Evolutionary conservation across 2,329 filamentous ascomycete genomes (phyloP).

Genomic region (Penicillium glabrum): DNA sequence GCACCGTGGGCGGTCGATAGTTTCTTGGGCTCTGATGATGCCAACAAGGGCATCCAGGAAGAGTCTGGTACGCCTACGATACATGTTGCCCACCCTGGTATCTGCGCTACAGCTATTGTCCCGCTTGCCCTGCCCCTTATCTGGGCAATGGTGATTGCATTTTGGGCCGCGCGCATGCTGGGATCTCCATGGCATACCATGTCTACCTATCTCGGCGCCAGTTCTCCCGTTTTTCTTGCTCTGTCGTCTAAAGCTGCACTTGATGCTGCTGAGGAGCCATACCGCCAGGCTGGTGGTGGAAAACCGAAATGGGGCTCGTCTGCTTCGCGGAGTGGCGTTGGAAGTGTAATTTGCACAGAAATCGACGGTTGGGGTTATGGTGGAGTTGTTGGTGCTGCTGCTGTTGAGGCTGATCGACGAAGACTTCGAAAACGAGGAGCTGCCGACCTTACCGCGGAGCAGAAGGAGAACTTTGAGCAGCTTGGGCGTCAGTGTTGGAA

Average conservation of each 20-base stretch:
- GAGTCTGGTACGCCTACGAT: constrained; percentile 51
- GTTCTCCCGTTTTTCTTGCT: constrained; percentile 74
- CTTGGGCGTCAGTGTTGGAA: constrained; percentile 42
- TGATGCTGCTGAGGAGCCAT: constrained; percentile 39
- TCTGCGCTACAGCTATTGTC: constrained; percentile 80
- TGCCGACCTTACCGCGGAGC: constrained; percentile 54
- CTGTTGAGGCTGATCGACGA: constrained; percentile 51
- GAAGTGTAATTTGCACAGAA: constrained; percentile 72
- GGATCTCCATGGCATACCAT: constrained; percentile 88
- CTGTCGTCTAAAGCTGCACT: constrained; percentile 59
- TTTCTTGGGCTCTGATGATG: constrained; percentile 47
- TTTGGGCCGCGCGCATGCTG: constrained; percentile 71
- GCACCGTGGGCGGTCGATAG: constrained; percentile 52
- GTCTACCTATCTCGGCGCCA: constrained; percentile 73
- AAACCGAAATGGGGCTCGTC: constrained; percentile 83
- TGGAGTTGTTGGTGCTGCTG: constrained; percentile 54
- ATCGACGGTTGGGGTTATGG: constrained; percentile 79
- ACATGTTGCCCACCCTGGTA: constrained; percentile 82
- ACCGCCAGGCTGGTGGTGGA: constrained; percentile 59
- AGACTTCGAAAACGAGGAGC: constrained; percentile 60
- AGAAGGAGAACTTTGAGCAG: constrained; percentile 40
- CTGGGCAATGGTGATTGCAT: constrained; percentile 65
- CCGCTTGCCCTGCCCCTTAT: constrained; percentile 69
- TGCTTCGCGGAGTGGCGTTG: constrained; percentile 58
- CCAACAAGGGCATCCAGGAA: constrained; percentile 7